Conservation (phyloP, 75 land plant species). For the Selaginella moellendorffii region DNA sequence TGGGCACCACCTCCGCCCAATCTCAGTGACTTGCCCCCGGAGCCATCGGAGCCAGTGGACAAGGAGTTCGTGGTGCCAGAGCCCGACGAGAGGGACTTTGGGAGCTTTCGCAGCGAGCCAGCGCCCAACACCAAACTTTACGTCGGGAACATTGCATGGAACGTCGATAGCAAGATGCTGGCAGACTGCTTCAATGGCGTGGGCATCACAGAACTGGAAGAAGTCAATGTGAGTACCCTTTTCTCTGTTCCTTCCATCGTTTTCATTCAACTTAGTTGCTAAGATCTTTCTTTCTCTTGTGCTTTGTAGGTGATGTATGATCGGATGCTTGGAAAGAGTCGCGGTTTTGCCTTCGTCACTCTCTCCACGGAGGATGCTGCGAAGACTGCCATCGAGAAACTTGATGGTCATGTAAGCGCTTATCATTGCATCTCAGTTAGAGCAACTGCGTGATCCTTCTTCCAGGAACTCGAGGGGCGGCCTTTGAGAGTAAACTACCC, state of each 20-base stretch:
- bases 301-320: slow-evolving; percentile 29
- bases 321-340: slow-evolving; percentile 45
- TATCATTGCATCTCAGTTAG: neutral
- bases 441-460: neutral
- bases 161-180: slow-evolving; percentile 36
- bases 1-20: neutral
- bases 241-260: too few species aligned
- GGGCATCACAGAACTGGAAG: slow-evolving; percentile 40
- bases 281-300: too few species aligned
- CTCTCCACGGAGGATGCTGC: slow-evolving; percentile 51
- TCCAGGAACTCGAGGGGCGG: slow-evolving; percentile 64
- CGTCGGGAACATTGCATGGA: slow-evolving; percentile 63
- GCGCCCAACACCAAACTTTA: slow-evolving; percentile 29
- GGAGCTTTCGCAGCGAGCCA: neutral
- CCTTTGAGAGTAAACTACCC: slow-evolving; percentile 58
- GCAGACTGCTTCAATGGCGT: slow-evolving; percentile 40
- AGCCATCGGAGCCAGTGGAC: neutral
- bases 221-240: slow-evolving; percentile 27
- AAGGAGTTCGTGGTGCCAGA: neutral
- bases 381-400: slow-evolving; percentile 38
- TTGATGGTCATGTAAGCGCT: slow-evolving; percentile 38
- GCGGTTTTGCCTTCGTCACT: slow-evolving; percentile 71
- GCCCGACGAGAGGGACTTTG: neutral
- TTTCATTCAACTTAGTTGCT: too few species aligned
- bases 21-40: neutral